Percentiles rank a stretch among this genome's conserved stretches.
Evolutionary conservation across 768 basidiomycete genomes (phyloP).

Genomic region (Tephrocybe sp.): DNA sequence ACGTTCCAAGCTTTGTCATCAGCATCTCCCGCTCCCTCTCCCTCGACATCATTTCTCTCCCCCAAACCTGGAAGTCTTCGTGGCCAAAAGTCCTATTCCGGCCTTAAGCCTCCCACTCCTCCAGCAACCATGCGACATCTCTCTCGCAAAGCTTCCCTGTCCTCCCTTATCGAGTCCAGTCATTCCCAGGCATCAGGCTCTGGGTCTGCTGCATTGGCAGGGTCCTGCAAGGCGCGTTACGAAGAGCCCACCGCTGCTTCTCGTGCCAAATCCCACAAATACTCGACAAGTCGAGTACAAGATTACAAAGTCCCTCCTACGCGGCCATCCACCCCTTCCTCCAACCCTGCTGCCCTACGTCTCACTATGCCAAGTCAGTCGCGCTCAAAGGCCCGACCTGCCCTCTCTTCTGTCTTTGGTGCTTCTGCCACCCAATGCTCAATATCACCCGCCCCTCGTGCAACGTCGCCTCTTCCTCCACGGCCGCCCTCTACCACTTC

Average conservation of each 20-base stretch:
- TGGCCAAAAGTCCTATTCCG: conserved; percentile 82
- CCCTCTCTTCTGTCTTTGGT: conserved; percentile 77
- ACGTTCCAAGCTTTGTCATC: conserved; percentile 59
- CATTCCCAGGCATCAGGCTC: conserved; percentile 59
- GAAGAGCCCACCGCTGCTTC: conserved; percentile 82
- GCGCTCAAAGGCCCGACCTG: conserved; percentile 70
- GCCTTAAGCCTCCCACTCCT: conserved; percentile 74
- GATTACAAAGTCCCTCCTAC: conserved; percentile 77
- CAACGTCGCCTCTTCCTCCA: conserved; percentile 59
- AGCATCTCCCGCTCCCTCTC: conserved; percentile 44
- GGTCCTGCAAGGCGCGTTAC: conserved; percentile 55
- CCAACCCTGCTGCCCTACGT: conserved; percentile 73
- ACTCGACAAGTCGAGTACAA: conserved; percentile 62
- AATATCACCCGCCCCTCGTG: conserved; percentile 40
- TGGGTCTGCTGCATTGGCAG: conserved; percentile 37
- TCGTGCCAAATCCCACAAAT: conserved; percentile 69
- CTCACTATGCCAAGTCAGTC: conserved; percentile 88
- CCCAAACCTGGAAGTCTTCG: conserved; percentile 76
- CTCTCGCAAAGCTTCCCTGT: conserved; percentile 76
- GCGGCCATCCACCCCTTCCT: conserved; percentile 77
- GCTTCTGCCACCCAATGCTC: conserved; percentile 33
- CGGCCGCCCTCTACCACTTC: conserved; percentile 62
- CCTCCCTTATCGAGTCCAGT: conserved; percentile 65
- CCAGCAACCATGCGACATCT: conserved; percentile 63
- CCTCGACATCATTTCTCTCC: conserved; percentile 59